Percentiles rank a stretch among this genome's conserved stretches.
phyloP scores from a whole-genome alignment of 2,329 filamentous ascomycete species.

The Thermochaetoides dissita region DNA sequence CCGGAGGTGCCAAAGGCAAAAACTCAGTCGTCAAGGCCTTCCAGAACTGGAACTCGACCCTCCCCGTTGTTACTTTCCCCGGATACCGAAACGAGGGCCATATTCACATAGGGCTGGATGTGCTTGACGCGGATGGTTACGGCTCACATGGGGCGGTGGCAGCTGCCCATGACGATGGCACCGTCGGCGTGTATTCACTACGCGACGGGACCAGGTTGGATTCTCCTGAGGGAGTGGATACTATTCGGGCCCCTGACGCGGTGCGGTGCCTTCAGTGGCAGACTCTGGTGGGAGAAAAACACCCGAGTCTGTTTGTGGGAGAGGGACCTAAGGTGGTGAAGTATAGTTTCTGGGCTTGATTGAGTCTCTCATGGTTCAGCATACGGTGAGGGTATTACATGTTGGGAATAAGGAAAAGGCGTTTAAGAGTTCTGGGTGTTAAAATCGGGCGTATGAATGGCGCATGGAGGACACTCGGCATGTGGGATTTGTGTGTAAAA shows the following conservation, averaged over 20 bases:
- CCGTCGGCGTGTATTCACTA: conserved; percentile 35
- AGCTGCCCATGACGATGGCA: conserved; percentile 36
- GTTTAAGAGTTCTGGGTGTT: no score
- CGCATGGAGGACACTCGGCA: no score
- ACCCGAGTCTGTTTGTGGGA: conserved; percentile 34
- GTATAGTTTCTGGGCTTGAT: conserved; percentile 25
- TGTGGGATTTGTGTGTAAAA: no score
- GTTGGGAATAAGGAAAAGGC: no score
- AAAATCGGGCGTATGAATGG: no score
- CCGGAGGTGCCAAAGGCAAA: no score
- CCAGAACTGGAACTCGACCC: conserved; percentile 1
- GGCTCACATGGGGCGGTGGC: conserved; percentile 35
- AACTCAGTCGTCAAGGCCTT: no score
- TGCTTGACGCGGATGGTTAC: conserved; percentile 19
- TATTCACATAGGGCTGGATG: conserved; percentile 36
- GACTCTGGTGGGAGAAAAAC: conserved; percentile 28
- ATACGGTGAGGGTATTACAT: no score
- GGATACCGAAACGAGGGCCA: conserved; percentile 36
- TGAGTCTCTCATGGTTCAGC: background rate
- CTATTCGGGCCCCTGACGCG: conserved; percentile 14
- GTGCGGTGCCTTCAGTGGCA: conserved; percentile 32
- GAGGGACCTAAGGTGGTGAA: conserved; percentile 25
- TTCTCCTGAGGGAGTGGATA: conserved; percentile 15
- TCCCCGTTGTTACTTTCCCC: conserved; percentile 34
- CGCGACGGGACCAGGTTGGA: conserved; percentile 27